These are phyloP conservation scores for Paramecium octaurelia DNA, from an alignment of 73 alveolate species.

Conservation along the genomic window DNA sequence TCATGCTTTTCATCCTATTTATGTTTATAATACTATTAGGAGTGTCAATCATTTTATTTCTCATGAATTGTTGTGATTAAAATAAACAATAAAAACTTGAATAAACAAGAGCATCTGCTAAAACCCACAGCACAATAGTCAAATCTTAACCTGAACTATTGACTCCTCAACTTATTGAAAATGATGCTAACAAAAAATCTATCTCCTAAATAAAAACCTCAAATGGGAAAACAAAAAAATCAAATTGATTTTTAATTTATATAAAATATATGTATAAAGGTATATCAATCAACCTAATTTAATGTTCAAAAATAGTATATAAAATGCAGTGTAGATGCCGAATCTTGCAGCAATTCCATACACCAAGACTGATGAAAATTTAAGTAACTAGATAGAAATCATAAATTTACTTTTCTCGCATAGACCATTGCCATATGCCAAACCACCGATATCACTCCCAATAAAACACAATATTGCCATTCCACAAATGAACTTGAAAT, in stretches of 20 bases:
- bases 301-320: constrained; percentile 28
- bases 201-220: neutral
- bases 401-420: neutral
- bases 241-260: neutral
- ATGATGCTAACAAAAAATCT: neutral
- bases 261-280: neutral
- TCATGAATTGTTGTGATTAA: neutral
- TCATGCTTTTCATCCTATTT: neutral
- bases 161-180: neutral
- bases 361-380: constrained; percentile 21
- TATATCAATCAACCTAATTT: neutral
- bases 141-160: neutral
- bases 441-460: neutral
- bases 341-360: constrained; percentile 39
- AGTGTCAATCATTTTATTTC: neutral
- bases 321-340: neutral
- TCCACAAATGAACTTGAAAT: neutral
- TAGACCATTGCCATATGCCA: constrained; percentile 43
- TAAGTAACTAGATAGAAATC: neutral
- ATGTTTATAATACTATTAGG: neutral
- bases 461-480: neutral
- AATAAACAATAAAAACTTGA: neutral
- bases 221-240: neutral
- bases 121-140: neutral
- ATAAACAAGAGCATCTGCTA: neutral